Evolutionary conservation across 2,329 filamentous ascomycete species (phyloP), one percentile per base, ranked within the genome.

Genomic region (Daldinia sp.): DNA sequence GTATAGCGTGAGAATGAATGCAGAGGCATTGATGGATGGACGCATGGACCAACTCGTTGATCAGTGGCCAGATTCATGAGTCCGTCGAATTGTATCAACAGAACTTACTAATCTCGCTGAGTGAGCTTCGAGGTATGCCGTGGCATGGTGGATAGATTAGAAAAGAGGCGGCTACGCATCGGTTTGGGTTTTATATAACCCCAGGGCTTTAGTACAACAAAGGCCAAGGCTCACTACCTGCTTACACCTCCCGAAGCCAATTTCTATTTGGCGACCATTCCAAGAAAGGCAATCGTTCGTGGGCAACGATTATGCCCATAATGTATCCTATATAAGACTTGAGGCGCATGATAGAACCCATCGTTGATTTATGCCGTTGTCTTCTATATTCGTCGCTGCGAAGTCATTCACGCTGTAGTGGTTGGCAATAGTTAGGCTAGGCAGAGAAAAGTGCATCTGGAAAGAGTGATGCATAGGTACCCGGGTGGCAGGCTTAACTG

Each of bases 1-100:
- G 48, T 81, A 76, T 75, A 83, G 80, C 65, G 80, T 81, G 30
- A 71, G 79, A 54, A 60, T 84, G 66, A 84, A 84, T 63, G 77
- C 81, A 0, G 76, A 77, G n/a, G 77, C 73, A 33, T 57, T 84
- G 39, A 53, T 83, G 5, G 73, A 79, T 10, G 81, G 81, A 0
- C 63, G 75, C 12, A 76, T 71, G 6, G 71, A 76, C 35, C 37
- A 54, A 0, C 74, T 77, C 13, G 39, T 74, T 1, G 78, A 80
- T 57, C 70, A 77, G 51, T 78, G 65, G 13, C 75, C 77, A 4
- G 77, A 78, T 48, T 33, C 67, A 12, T 54, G 61, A 58, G 20
- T 37, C 6, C 23, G 6, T 13, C 23, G 3, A 4, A 54, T 37
- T 54, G 12, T 35, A 6, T 54, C 1, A 53, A 6, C 20, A 15